phyloP scores from a whole-genome alignment of 2,329 filamentous ascomycete species.

The Harringtonia lauricola region DNA sequence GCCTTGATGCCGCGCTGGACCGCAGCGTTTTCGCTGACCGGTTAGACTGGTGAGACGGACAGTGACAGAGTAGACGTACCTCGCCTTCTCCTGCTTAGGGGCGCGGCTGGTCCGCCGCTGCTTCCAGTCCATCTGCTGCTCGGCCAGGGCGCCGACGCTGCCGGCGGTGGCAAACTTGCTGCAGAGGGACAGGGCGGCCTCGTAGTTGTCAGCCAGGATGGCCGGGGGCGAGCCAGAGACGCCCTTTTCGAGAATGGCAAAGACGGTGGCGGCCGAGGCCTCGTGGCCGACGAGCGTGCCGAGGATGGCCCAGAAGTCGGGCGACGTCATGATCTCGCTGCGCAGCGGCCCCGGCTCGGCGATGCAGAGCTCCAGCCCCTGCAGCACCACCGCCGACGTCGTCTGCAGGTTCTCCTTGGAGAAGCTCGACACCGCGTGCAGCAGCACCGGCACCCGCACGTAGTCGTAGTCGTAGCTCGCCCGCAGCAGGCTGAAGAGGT shows the following conservation, averaged over 20 bases:
- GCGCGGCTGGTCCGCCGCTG: constrained; percentile 20
- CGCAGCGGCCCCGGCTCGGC: constrained; percentile 65
- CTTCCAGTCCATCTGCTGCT: constrained; percentile 53
- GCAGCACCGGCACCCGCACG: constrained; percentile 78
- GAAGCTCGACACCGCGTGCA: constrained; percentile 86
- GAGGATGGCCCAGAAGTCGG: constrained; percentile 92
- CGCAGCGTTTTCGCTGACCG: constrained; percentile 53
- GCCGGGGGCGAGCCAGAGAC: constrained; percentile 65
- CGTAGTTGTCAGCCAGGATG: constrained; percentile 92
- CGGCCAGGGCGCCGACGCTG: constrained; percentile 56
- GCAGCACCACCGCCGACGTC: constrained; percentile 63
- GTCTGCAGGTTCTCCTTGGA: constrained; percentile 66
- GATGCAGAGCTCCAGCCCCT: constrained; percentile 72
- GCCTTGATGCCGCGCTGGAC: constrained; percentile 72
- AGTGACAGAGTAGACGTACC: constrained; percentile 28
- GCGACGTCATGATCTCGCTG: constrained; percentile 90
- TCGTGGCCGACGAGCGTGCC: constrained; percentile 59
- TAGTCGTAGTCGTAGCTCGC: constrained; percentile 86
- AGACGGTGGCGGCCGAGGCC: constrained; percentile 66
- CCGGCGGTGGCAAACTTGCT: constrained; percentile 85
- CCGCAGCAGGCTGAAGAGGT: constrained; percentile 70
- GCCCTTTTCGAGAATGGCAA: constrained; percentile 74
- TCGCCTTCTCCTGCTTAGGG: constrained; percentile 42
- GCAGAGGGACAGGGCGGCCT: constrained; percentile 70
- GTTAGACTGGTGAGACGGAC: not conserved